Conservation (phyloP, 352 stramenopile genomes). For the Phytopythium litorale region DNA sequence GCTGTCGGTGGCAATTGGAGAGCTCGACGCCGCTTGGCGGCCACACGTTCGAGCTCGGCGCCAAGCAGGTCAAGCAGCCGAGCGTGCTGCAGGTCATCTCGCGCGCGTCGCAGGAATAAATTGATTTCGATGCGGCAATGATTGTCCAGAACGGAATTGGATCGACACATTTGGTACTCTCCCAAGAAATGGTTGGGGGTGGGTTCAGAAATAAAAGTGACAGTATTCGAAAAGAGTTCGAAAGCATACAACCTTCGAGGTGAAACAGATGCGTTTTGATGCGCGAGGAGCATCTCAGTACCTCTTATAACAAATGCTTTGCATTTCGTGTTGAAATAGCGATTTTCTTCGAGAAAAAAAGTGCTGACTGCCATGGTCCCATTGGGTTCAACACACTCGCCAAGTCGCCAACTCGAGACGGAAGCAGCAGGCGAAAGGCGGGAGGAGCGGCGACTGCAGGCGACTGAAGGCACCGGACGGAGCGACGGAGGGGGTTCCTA, state of each 20-base stretch:
- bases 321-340: too few species aligned
- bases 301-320: too few species aligned
- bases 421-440: neutral
- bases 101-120: neutral
- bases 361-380: too few species aligned
- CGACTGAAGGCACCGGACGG: neutral
- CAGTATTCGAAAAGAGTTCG: too few species aligned
- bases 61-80: constrained; percentile 61
- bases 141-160: too few species aligned
- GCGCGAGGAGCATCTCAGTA: too few species aligned
- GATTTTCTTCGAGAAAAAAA: neutral
- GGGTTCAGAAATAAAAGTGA: too few species aligned
- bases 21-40: constrained; percentile 27
- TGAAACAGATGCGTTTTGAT: too few species aligned
- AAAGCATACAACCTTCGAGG: too few species aligned
- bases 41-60: constrained; percentile 59
- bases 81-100: constrained; percentile 50
- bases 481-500: too few species aligned
- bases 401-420: neutral
- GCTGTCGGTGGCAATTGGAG: constrained; percentile 25
- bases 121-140: neutral
- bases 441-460: neutral
- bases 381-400: neutral
- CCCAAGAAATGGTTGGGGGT: too few species aligned
- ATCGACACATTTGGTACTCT: too few species aligned